Conservation (phyloP, 371 early-diverging fungal species). For the Haplosporangium sp. region DNA sequence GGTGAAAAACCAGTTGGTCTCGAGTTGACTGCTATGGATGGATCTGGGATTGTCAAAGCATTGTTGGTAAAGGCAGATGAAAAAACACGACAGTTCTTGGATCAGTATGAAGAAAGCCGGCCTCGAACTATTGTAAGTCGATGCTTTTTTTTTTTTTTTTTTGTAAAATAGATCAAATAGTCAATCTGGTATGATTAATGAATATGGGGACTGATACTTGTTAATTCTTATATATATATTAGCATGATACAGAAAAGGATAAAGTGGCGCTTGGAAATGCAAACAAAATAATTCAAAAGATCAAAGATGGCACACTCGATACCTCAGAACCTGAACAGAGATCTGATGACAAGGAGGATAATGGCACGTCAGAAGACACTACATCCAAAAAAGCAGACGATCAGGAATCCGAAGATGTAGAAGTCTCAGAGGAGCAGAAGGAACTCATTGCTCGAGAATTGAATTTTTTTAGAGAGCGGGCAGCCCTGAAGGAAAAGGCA, state of each 20-base stretch:
- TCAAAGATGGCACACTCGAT: slow-evolving; percentile 57
- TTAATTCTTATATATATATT: background rate
- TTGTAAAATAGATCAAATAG: background rate
- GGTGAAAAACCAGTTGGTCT: slow-evolving; percentile 58
- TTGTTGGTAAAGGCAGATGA: slow-evolving; percentile 83
- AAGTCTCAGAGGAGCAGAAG: slow-evolving; percentile 63
- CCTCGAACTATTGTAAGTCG: slow-evolving; percentile 55
- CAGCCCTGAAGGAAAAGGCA: slow-evolving; percentile 69
- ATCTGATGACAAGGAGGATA: slow-evolving; percentile 45
- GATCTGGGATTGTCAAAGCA: slow-evolving; percentile 67
- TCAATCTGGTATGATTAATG: no score
- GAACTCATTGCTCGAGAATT: slow-evolving; percentile 71
- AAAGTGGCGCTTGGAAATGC: slow-evolving; percentile 56
- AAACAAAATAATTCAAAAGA: slow-evolving; percentile 58
- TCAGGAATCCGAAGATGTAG: slow-evolving; percentile 40
- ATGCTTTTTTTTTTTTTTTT: background rate
- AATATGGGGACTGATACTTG: no score
- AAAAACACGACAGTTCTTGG: slow-evolving; percentile 71
- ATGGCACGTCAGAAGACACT: slow-evolving; percentile 17
- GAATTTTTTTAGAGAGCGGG: slow-evolving; percentile 73
- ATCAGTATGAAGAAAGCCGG: slow-evolving; percentile 64
- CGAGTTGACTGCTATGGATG: slow-evolving; percentile 69
- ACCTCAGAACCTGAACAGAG: slow-evolving; percentile 24
- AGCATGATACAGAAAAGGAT: slow-evolving; percentile 60
- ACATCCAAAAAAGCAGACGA: slow-evolving; percentile 12